Conservation (phyloP, 2,329 filamentous ascomycete species). For the Epichloe elymi region DNA sequence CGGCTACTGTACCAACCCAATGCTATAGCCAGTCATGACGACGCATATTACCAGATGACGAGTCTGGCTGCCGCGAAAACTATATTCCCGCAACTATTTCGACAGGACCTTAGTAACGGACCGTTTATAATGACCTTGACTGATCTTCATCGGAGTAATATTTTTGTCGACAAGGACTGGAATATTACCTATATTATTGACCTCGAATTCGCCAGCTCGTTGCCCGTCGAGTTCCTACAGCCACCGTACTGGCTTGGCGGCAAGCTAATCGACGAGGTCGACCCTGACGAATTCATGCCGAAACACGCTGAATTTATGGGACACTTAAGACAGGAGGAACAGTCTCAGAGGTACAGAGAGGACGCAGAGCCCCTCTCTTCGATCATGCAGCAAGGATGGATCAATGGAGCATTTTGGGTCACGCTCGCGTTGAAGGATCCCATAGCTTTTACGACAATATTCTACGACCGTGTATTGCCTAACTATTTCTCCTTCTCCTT, state of each 20-base stretch:
- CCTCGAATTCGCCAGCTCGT: conserved; percentile 19
- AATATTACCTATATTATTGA: conserved; percentile 21
- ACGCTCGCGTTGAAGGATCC: not conserved
- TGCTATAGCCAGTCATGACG: not conserved
- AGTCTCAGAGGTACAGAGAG: not conserved
- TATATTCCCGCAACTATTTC: conserved; percentile 7
- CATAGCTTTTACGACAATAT: not conserved
- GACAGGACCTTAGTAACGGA: conserved; percentile 11
- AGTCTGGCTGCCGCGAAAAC: not conserved
- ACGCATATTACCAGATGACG: not conserved
- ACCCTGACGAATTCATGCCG: not conserved
- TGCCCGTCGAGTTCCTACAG: conserved; percentile 14
- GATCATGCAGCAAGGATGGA: not conserved
- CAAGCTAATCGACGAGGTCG: not conserved
- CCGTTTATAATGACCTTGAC: conserved; percentile 17
- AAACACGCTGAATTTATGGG: not conserved
- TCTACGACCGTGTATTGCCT: not conserved
- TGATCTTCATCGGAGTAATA: conserved; percentile 20
- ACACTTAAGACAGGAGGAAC: not conserved
- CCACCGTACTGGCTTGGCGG: conserved; percentile 20
- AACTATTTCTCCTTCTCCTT: not conserved
- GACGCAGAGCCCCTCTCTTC: not conserved
- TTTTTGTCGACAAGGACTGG: conserved; percentile 22
- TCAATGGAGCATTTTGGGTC: not conserved
- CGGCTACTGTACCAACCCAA: not conserved